phyloP scores from a whole-genome alignment of 345 rosid genomes.

The Rhizophora apiculata region DNA sequence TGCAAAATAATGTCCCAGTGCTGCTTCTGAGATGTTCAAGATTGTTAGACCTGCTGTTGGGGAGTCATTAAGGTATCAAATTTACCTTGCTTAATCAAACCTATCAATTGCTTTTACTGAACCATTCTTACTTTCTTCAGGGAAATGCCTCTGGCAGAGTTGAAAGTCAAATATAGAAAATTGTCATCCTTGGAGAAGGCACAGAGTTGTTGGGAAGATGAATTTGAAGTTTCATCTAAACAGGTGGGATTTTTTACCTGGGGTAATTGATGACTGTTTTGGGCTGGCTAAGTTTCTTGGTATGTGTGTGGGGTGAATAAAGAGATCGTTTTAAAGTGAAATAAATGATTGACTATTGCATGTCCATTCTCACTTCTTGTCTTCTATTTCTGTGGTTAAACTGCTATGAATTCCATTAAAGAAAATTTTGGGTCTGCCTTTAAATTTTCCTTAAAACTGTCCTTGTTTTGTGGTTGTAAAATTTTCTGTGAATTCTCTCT shows the following conservation, averaged over 20 bases:
- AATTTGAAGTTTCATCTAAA: slow-evolving; percentile 85
- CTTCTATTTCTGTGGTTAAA: no score
- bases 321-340: no score
- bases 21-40: slow-evolving; percentile 79
- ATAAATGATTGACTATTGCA: no score
- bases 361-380: no score
- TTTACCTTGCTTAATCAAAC: slow-evolving; percentile 10
- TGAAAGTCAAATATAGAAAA: slow-evolving; percentile 79
- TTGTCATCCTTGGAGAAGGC: slow-evolving; percentile 74
- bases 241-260: slow-evolving; percentile 35
- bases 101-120: slow-evolving; percentile 9
- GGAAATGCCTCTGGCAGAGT: slow-evolving; percentile 80
- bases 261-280: neutral
- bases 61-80: slow-evolving; percentile 74
- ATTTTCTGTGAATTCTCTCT: neutral
- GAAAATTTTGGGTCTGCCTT: no score
- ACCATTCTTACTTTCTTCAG: slow-evolving; percentile 33
- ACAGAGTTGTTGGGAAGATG: slow-evolving; percentile 86
- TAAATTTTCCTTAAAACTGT: no score
- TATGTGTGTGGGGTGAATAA: no score
- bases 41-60: slow-evolving; percentile 93
- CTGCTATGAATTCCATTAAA: no score
- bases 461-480: neutral
- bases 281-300: no score
- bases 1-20: slow-evolving; percentile 39